A percentile compares a stretch with the other conserved stretches of the same genome.
phyloP scores from a whole-genome alignment of 2,329 filamentous ascomycete genomes.

The Fusarium succisae region DNA sequence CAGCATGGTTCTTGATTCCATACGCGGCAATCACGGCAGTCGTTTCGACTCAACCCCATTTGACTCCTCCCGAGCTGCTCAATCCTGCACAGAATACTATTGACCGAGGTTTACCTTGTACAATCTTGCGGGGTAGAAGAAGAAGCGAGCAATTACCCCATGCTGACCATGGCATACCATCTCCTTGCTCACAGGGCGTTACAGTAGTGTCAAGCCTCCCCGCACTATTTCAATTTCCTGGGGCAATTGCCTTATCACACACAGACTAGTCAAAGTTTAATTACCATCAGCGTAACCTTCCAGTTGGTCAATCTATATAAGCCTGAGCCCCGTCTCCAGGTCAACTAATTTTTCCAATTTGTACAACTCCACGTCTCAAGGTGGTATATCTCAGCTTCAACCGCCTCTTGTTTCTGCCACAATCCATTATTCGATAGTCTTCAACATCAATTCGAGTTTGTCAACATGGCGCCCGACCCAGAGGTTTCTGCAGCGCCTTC shows the following conservation, averaged over 20 bases:
- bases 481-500: not conserved
- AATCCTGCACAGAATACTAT: not conserved
- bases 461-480: not conserved
- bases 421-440: not conserved
- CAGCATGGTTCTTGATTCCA: not conserved
- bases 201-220: not conserved
- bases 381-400: not conserved
- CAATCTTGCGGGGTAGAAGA: not conserved
- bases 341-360: not conserved
- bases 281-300: not conserved
- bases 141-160: not conserved
- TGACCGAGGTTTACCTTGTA: not conserved
- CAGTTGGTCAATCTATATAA: not conserved
- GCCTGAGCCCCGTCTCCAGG: not conserved
- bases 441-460: not conserved
- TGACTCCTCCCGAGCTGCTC: not conserved
- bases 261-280: not conserved
- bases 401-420: not conserved
- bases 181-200: not conserved
- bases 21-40: not conserved
- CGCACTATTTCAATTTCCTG: not conserved
- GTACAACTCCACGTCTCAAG: not conserved
- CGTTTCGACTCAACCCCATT: not conserved
- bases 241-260: not conserved
- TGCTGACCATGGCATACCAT: not conserved